A percentile compares a stretch with the other conserved stretches of the same genome.
These are phyloP conservation scores for Agroathelia rolfsii DNA, from an alignment of 1,284 basidiomycete species.

Conservation along the genomic window DNA sequence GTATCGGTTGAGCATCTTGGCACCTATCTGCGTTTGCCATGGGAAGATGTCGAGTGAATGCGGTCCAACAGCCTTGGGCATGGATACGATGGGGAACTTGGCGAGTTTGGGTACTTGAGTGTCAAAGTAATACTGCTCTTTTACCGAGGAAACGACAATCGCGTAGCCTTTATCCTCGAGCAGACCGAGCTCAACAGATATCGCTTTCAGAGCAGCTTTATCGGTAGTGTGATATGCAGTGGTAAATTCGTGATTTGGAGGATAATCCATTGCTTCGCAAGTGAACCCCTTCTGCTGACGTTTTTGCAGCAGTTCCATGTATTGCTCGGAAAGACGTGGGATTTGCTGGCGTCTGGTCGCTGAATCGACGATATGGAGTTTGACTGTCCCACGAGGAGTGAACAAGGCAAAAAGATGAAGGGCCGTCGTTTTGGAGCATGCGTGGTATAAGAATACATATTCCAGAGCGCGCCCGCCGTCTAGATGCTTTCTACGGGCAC, in stretches of 20 bases:
- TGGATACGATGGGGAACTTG: constrained; percentile 84
- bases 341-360: constrained; percentile 79
- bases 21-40: constrained; percentile 64
- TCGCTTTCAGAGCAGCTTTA: constrained; percentile 71
- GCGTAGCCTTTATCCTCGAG: constrained; percentile 64
- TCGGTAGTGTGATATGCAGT: constrained; percentile 78
- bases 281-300: constrained; percentile 31
- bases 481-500: constrained; percentile 69
- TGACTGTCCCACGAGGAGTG: constrained; percentile 60
- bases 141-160: constrained; percentile 80
- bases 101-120: constrained; percentile 59
- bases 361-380: constrained; percentile 86
- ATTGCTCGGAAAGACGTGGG: constrained; percentile 67
- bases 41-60: constrained; percentile 72
- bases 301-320: constrained; percentile 48
- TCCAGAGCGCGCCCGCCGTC: constrained; percentile 65
- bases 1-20: constrained; percentile 82
- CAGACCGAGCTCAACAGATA: constrained; percentile 81
- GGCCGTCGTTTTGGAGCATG: constrained; percentile 58
- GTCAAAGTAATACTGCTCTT: constrained; percentile 83
- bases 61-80: constrained; percentile 67
- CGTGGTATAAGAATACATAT: constrained; percentile 91
- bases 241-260: constrained; percentile 58
- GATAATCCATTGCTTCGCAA: constrained; percentile 56
- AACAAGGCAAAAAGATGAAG: constrained; percentile 92